Evolutionary conservation across 179 eudicot genomes (phyloP).

Genomic region (Silene vulgaris): DNA sequence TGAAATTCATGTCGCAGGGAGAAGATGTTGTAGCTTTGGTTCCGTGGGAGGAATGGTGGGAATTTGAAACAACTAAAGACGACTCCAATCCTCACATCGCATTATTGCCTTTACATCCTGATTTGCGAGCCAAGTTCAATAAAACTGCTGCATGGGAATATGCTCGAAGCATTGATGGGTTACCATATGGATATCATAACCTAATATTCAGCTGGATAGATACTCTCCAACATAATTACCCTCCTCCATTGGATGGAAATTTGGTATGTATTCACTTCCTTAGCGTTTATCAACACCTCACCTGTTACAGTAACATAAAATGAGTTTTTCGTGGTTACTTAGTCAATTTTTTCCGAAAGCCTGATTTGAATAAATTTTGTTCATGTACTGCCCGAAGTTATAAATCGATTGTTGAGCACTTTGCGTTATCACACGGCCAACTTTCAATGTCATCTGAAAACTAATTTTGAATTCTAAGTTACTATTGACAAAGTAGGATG

Average conservation of each 20-base stretch:
- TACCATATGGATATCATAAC: conserved; percentile 89
- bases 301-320: no score
- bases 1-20: conserved; percentile 48
- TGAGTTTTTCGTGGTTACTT: no score
- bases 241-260: conserved; percentile 91
- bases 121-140: conserved; percentile 76
- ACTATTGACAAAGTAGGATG: no score
- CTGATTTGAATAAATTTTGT: background rate
- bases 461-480: no score
- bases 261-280: conserved; percentile 46
- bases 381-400: background rate
- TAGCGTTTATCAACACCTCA: background rate
- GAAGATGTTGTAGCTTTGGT: conserved; percentile 79
- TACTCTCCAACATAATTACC: conserved; percentile 70
- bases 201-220: conserved; percentile 99
- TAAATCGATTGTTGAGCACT: no score
- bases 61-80: conserved; percentile 73
- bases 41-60: conserved; percentile 99
- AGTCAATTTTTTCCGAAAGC: background rate
- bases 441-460: no score
- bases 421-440: no score
- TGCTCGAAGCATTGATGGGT: conserved; percentile 82
- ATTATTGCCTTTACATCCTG: conserved; percentile 87
- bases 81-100: conserved; percentile 88
- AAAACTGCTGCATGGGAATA: conserved; percentile 97